phyloP scores from a whole-genome alignment of 495 filamentous ascomycete species.

The Wilcoxina mikolae region DNA sequence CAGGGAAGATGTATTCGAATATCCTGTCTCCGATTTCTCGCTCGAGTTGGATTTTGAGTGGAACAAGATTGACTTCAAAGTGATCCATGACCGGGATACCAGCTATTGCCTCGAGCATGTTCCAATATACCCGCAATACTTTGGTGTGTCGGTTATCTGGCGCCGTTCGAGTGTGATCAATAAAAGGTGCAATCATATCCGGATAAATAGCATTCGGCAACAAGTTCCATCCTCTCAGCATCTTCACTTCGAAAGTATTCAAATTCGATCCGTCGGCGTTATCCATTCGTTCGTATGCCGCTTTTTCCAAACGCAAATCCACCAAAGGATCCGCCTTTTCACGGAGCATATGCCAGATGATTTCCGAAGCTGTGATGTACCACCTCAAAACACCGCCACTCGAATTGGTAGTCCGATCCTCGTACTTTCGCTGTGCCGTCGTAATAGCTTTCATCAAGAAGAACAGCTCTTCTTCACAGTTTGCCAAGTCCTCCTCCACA shows the following conservation, averaged over 20 bases:
- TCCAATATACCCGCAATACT: constrained; percentile 89
- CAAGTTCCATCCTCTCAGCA: constrained; percentile 72
- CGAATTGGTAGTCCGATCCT: constrained; percentile 51
- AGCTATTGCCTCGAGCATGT: constrained; percentile 95
- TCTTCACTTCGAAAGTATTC: constrained; percentile 74
- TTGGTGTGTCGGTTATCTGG: constrained; percentile 32
- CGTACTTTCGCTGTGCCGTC: constrained; percentile 73
- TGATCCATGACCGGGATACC: constrained; percentile 95
- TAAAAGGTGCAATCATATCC: constrained; percentile 82
- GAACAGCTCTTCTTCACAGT: constrained; percentile 92
- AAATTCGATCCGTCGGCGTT: constrained; percentile 93
- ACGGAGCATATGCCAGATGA: constrained; percentile 90
- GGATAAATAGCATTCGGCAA: constrained; percentile 85
- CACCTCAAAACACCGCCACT: constrained; percentile 63
- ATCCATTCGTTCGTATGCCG: constrained; percentile 83
- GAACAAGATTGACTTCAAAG: constrained; percentile 88
- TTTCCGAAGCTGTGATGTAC: constrained; percentile 79
- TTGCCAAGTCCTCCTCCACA: constrained; percentile 73
- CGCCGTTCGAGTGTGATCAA: constrained; percentile 32
- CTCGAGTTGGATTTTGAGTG: constrained; percentile 87
- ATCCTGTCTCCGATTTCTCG: constrained; percentile 82
- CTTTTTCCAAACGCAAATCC: constrained; percentile 80
- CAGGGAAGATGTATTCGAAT: constrained; percentile 96
- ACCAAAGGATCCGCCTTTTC: constrained; percentile 77
- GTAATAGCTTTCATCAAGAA: constrained; percentile 99